Conservation (phyloP, 345 rosid genomes). For the Turritis glabra region DNA sequence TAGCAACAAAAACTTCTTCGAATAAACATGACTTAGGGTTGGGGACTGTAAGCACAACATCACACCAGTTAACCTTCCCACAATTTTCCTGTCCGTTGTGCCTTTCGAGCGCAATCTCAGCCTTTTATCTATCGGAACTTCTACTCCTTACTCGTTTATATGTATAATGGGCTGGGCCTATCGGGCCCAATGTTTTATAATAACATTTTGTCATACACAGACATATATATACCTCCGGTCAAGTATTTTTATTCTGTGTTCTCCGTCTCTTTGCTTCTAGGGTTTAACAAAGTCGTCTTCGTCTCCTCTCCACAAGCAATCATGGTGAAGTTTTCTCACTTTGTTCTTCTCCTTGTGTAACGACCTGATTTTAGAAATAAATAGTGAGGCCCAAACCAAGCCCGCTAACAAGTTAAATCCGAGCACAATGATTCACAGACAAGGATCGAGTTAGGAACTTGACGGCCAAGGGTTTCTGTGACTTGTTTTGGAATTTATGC, state of each 20-base stretch:
- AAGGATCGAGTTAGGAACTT: too few relatives aligned
- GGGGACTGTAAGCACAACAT: neutral
- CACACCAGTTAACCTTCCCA: neutral
- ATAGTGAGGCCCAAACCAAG: too few relatives aligned
- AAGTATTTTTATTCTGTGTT: too few relatives aligned
- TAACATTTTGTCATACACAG: neutral
- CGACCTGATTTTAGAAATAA: too few relatives aligned
- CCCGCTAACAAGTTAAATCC: too few relatives aligned
- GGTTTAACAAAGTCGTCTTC: constrained; percentile 16
- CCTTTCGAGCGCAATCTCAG: neutral
- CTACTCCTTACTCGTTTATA: too few relatives aligned
- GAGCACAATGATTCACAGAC: too few relatives aligned
- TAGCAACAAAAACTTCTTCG: neutral
- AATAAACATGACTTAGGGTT: neutral
- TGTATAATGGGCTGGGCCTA: too few relatives aligned
- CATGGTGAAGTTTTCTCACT: constrained; percentile 11
- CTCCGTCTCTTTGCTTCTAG: neutral
- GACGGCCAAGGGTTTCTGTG: too few relatives aligned
- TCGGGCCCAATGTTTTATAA: too few relatives aligned
- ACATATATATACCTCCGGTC: neutral
- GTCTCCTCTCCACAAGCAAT: neutral
- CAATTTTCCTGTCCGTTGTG: neutral
- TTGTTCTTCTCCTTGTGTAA: neutral
- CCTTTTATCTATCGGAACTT: too few relatives aligned
- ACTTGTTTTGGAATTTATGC: too few relatives aligned